Conservation (phyloP, 1,284 basidiomycete species). For the Boletus sp. region DNA sequence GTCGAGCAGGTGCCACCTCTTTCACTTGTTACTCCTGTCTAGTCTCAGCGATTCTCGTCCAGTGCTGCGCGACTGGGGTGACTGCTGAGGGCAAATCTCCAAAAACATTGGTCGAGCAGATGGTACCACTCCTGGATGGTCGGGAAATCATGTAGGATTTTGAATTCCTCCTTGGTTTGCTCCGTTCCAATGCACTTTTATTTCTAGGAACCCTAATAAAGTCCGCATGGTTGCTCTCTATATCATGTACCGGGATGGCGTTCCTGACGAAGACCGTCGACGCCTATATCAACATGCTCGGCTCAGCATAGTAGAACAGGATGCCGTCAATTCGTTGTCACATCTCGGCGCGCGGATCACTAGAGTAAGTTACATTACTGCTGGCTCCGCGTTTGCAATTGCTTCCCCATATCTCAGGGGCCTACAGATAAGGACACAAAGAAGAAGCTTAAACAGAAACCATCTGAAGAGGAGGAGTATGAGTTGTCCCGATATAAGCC, state of each 20-base stretch:
- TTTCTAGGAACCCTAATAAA: slow-evolving; percentile 81
- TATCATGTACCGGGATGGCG: slow-evolving; percentile 93
- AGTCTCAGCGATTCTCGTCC: slow-evolving; percentile 5
- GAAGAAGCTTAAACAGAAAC: slow-evolving; percentile 79
- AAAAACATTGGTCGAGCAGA: slow-evolving; percentile 93
- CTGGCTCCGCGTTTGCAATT: background rate
- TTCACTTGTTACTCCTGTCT: background rate
- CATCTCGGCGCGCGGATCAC: slow-evolving; percentile 83
- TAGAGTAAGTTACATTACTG: slow-evolving; percentile 52
- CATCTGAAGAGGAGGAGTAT: slow-evolving; percentile 79
- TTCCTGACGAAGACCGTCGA: slow-evolving; percentile 94
- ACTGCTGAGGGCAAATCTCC: slow-evolving; percentile 89
- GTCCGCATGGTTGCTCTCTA: slow-evolving; percentile 96
- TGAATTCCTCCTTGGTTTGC: background rate
- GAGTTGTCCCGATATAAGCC: slow-evolving; percentile 95
- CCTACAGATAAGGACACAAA: slow-evolving; percentile 72
- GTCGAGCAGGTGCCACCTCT: slow-evolving; percentile 79
- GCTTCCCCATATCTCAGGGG: slow-evolving; percentile 39
- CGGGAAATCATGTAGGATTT: slow-evolving; percentile 68
- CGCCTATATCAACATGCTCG: slow-evolving; percentile 96
- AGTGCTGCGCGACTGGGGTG: slow-evolving; percentile 89
- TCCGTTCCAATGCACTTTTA: slow-evolving; percentile 1
- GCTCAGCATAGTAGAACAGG: slow-evolving; percentile 85
- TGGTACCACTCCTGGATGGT: slow-evolving; percentile 94
- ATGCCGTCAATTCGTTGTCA: slow-evolving; percentile 86